Base-by-base conservation (phyloP, 208 protist species). In the Acanthamoeba castellanii region DNA sequence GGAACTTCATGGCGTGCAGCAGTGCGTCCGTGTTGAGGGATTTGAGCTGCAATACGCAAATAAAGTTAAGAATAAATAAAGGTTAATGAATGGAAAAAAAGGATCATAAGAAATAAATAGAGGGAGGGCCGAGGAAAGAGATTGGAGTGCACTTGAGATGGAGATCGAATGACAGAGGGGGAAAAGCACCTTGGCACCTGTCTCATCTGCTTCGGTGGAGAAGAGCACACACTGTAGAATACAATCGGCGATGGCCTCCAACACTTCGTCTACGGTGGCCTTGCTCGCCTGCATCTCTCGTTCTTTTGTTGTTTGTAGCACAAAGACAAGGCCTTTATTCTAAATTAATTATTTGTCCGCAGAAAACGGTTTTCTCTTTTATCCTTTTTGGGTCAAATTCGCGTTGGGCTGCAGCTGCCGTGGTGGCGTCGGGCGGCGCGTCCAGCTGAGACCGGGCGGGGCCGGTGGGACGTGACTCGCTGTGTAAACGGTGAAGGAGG, bases 201-300 rank as follows among this genome's bases (percentile, higher is more conserved):
- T 85, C 42, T 85, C 76, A 18, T 85, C 76, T 6, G 76, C 76
- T 57, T 85, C 76, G 20, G 76, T 57, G 20, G 37, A 57, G 76
- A 85, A 85, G 45, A 85, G 37, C 45, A 85, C 76, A 27, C 76
- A 85, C 22, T 85, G 76, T 27, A 85, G 27, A 37, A 85, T 85
- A 27, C 76, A 85, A 27, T 85, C 76, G 11, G 76, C 76, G 37
- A 85, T 85, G 30, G 76, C 76, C 32, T 85, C 76, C 76, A 85
- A 27, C 76, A 85, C 76, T 57, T 85, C 76, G 57, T 85, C 76
- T 34, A 85, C 76, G 3, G 76, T 85, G 76, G 37, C 45, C 32
- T 85, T 85, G 11, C 76, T 85, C 25, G 76, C 76, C 76, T 85
- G 76, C 76, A 85, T 85, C 76, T 85, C 76, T 81, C 34, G 32